Evolutionary conservation across 352 stramenopile species (phyloP), one percentile per base, ranked within the genome.

Genomic region (Phytophthora brassicae): DNA sequence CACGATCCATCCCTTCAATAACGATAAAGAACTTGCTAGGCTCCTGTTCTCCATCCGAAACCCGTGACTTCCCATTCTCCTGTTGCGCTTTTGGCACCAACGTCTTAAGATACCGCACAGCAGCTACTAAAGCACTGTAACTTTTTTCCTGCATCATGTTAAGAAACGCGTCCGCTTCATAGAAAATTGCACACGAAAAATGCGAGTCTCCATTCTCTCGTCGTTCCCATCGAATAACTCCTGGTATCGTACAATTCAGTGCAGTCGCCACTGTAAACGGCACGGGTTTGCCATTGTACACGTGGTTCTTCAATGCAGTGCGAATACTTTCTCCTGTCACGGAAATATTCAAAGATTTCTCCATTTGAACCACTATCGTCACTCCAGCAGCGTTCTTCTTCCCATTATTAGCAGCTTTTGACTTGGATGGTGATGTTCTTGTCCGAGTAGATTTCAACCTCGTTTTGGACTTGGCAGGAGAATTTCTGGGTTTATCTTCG

Each of bases 1-100:
- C 80, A 14, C 53, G 67, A 38, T 90, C 78, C 72, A 87, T 83
- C 6, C 72, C 76, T 74, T 90, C 70, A 16, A 90, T 62, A 47
- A 90, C 70, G 12, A 90, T 12, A 28, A 90, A 77, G 23, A 72
- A 69, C 17, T 72, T 79, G 42, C 31, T 66, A 5, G 35, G 12
- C 13, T 71, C 53, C 50, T 77, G 49, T 17, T 70, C 42, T 16
- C 56, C 49, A n/a, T 55, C 23, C 43, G 35, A 22, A 38, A 6
- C 13, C 13, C 42, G 29, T 46, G 49, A 38, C 4, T 39, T 63
- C 1, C 35, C 19, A 45, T 4, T 16, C 4, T 36, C 2, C 24
- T 36, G 13, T 57, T 42, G 28, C 8, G 13, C 14, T 14, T 42
- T 68, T 8, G 60, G 60, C 9, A 70, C 31, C 17, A 75, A 49